Base-by-base conservation (phyloP, 768 basidiomycete genomes). In the Phaeolepiota aurea region DNA sequence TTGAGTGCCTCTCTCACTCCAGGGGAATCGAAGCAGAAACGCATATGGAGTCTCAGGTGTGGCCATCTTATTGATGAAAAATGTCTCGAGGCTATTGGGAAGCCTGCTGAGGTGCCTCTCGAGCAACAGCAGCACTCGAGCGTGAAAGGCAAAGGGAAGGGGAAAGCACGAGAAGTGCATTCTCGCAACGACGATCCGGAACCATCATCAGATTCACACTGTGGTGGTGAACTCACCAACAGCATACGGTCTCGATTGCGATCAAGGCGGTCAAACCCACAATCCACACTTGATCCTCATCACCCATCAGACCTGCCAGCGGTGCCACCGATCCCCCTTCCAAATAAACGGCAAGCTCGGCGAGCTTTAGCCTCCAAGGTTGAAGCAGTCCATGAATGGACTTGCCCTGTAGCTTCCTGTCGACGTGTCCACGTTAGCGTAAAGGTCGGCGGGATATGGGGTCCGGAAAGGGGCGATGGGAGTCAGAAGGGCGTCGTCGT, bases 41-140 rank as follows among this genome's bases (percentile, higher is more conserved):
- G 73, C 32, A 59, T 88, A 5, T 88, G 84, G 86, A 77, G 72
- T 1, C 58, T 89, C 44, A 65, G 82, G 30, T 89, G 86, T 39
- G 86, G 86, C 0, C 87, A 89, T 53, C 57, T 89, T 49, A 67
- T 88, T 0, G 86, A 88, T 47, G 87, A 83, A 37, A 84, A 81
- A 55, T 89, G 86, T 48, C 58, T 82, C 1, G 69, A 70, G 44
- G 64, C 70, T 47, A 48, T 88, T 37, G 77, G 79, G 54, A 57
- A 63, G 23, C 82, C 76, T 16, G 48, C 38, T 41, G 48, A 48
- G 7, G 12, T 15, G 11, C 20, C 25, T 15, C 13, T 11, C 4
- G 31, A 28, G 16, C 10, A n/a, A 22, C 18, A 32, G 15, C 5
- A 7, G 7, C 7, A 19, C 33, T 5, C 15, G 9, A 35, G 15